Conservation (phyloP, 2,329 filamentous ascomycete species). For the Phialemonium atrogriseum region DNA sequence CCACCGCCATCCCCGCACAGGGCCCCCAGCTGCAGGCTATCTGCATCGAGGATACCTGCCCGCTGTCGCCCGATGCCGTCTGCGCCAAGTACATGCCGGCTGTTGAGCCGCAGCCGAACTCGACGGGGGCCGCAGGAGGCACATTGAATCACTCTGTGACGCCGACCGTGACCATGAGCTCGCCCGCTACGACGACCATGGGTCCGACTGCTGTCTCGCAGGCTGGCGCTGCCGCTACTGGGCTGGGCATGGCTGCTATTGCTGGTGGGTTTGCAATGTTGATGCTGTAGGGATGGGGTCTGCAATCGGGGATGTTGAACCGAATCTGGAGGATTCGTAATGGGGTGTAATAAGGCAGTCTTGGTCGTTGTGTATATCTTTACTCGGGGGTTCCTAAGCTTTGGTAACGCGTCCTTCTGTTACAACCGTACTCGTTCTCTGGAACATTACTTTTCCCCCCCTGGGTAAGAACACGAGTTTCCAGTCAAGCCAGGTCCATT, state of each 20-base stretch:
- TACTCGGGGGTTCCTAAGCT: no score
- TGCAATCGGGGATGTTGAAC: no score
- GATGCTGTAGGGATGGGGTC: constrained; percentile 3
- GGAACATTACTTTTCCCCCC: no score
- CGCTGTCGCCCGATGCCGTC: constrained; percentile 32
- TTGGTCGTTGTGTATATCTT: no score
- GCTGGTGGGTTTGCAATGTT: constrained; percentile 3
- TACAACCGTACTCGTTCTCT: no score
- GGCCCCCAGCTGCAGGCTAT: constrained; percentile 44
- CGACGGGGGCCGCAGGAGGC: no score
- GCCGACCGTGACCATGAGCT: constrained; percentile 3
- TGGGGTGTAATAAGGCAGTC: no score
- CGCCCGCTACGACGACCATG: not conserved
- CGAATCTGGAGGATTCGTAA: no score
- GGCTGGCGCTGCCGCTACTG: constrained; percentile 1
- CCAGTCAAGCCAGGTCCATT: no score
- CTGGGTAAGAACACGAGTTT: no score
- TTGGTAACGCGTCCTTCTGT: no score
- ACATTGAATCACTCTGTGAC: not conserved
- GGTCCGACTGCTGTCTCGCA: not conserved
- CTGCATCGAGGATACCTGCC: constrained; percentile 44
- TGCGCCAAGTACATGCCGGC: constrained; percentile 35
- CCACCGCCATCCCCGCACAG: constrained; percentile 34
- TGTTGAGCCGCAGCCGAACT: constrained; percentile 11
- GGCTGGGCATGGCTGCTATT: constrained; percentile 3